phyloP scores from a whole-genome alignment of 2,329 filamentous ascomycete species.

The Pyricularia pennisetigena region DNA sequence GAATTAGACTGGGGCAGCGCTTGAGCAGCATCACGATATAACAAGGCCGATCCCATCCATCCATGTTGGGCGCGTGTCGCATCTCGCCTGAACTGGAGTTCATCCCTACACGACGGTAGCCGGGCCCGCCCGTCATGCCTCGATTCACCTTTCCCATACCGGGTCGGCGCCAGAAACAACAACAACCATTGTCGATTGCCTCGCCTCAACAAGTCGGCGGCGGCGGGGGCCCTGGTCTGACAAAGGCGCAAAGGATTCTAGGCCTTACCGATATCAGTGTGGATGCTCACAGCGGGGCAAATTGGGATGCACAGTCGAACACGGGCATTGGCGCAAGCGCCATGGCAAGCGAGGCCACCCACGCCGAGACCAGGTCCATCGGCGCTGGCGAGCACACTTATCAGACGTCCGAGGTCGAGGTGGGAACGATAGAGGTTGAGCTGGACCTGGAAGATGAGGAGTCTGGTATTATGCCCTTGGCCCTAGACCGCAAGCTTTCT shows the following conservation, averaged over 20 bases:
- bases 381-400: conserved; percentile 10
- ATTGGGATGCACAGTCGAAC: conserved; percentile 33
- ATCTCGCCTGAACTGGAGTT: neutral
- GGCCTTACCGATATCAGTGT: conserved; percentile 34
- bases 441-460: conserved; percentile 30
- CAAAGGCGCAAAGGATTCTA: conserved; percentile 41
- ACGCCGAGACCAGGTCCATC: conserved; percentile 13
- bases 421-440: neutral
- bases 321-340: conserved; percentile 32
- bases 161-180: conserved; percentile 31
- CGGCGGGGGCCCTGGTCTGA: conserved; percentile 24
- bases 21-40: neutral
- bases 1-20: neutral
- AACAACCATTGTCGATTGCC: conserved; percentile 6
- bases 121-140: conserved; percentile 11
- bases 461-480: conserved; percentile 33
- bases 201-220: neutral
- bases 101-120: neutral
- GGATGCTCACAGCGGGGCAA: conserved; percentile 19
- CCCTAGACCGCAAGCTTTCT: conserved; percentile 16
- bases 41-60: neutral
- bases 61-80: neutral
- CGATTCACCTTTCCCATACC: conserved; percentile 40
- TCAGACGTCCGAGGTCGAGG: neutral
- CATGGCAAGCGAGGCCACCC: conserved; percentile 16